phyloP scores from a whole-genome alignment of 345 rosid genomes.

The Rubroshorea leprosula region DNA sequence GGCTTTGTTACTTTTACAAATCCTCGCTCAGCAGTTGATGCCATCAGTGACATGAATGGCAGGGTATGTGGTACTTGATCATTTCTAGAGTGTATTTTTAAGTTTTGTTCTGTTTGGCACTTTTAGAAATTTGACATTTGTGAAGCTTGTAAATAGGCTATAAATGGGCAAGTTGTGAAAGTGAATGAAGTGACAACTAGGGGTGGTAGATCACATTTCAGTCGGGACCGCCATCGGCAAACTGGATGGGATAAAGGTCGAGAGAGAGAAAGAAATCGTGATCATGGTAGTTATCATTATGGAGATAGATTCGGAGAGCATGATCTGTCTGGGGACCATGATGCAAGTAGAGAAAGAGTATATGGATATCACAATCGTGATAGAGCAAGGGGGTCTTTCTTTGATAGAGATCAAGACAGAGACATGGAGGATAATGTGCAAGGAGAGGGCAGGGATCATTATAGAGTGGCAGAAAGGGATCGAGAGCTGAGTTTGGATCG shows the following conservation, averaged over 20 bases:
- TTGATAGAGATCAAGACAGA: slow-evolving; percentile 46
- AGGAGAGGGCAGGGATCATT: slow-evolving; percentile 27
- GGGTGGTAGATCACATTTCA: slow-evolving; percentile 52
- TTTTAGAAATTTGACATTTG: slow-evolving; percentile 14
- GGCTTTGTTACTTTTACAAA: slow-evolving; percentile 78
- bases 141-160: slow-evolving; percentile 41
- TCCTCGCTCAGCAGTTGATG: slow-evolving; percentile 73
- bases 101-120: slow-evolving; percentile 6
- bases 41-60: slow-evolving; percentile 83
- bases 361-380: slow-evolving; percentile 38
- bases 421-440: slow-evolving; percentile 31
- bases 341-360: slow-evolving; percentile 40
- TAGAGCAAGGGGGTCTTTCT: slow-evolving; percentile 35
- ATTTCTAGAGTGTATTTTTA: not conserved
- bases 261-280: slow-evolving; percentile 48
- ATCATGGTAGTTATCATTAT: slow-evolving; percentile 33
- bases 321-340: slow-evolving; percentile 42
- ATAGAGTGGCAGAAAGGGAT: slow-evolving; percentile 25
- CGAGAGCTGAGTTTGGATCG: slow-evolving; percentile 28
- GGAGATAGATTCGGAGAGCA: slow-evolving; percentile 58
- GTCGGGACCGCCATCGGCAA: slow-evolving; percentile 33
- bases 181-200: slow-evolving; percentile 72
- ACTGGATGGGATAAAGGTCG: slow-evolving; percentile 38
- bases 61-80: slow-evolving; percentile 45
- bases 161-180: slow-evolving; percentile 69